These are phyloP conservation scores for Chaetoceros tenuissimus DNA, from an alignment of 108 stramenopile species.

Conservation along the genomic window DNA sequence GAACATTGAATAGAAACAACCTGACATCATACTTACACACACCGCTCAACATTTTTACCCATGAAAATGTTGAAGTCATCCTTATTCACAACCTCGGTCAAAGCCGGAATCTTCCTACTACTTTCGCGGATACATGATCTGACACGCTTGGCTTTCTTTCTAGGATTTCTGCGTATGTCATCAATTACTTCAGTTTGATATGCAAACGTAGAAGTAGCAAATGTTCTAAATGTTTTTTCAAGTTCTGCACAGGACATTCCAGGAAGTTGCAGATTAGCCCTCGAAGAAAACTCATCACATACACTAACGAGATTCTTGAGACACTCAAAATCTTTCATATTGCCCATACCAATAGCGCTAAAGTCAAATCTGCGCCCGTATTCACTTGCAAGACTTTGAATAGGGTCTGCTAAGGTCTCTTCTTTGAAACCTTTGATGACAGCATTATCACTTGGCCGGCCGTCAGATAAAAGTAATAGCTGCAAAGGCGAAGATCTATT, in stretches of 20 bases:
- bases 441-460: slow-evolving; percentile 9
- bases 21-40: background rate
- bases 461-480: slow-evolving; percentile 14
- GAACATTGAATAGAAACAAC: background rate
- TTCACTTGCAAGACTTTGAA: background rate
- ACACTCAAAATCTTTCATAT: background rate
- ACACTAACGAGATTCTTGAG: background rate
- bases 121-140: background rate
- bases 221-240: background rate
- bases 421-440: background rate
- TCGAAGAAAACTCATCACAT: background rate
- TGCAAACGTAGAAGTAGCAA: background rate
- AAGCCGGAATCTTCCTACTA: background rate
- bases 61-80: slow-evolving; percentile 2
- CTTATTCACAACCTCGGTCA: background rate
- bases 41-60: background rate
- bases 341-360: slow-evolving; percentile 3
- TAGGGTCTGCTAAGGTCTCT: background rate
- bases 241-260: background rate
- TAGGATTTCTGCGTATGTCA: background rate
- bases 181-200: background rate
- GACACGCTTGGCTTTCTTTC: background rate
- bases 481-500: background rate
- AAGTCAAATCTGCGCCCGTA: slow-evolving; percentile 2
- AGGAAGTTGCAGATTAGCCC: background rate